Evolutionary conservation across 805 yeast genomes (phyloP).

Genomic region (Kodamaea jinghongensis): DNA sequence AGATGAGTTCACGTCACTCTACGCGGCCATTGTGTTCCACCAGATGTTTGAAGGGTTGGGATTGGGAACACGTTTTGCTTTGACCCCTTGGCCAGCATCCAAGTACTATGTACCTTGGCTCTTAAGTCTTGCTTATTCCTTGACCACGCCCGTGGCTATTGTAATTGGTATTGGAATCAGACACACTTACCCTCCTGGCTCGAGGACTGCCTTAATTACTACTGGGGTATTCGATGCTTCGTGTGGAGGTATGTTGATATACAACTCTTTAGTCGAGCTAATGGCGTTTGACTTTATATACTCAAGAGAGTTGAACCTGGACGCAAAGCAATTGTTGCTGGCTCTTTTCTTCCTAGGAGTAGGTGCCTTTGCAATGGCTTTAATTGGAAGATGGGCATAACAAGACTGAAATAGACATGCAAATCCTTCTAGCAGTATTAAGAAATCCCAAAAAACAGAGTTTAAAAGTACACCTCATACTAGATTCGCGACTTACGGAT

Average conservation of each 20-base stretch:
- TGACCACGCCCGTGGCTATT: constrained; percentile 71
- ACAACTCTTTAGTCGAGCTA: constrained; percentile 74
- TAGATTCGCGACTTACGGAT: too few species aligned
- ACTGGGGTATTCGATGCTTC: constrained; percentile 74
- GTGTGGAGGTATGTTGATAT: constrained; percentile 74
- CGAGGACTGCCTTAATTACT: constrained; percentile 57
- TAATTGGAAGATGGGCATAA: constrained; percentile 35
- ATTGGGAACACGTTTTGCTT: constrained; percentile 29
- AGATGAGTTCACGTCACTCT: constrained; percentile 26
- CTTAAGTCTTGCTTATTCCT: constrained; percentile 24
- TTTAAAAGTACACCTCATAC: too few species aligned
- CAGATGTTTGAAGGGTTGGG: constrained; percentile 36
- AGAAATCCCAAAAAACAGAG: too few species aligned
- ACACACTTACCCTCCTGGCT: constrained; percentile 54
- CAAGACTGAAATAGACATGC: not conserved
- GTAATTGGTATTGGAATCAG: constrained; percentile 80
- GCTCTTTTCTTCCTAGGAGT: constrained; percentile 23
- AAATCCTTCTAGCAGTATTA: too few species aligned
- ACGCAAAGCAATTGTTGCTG: constrained; percentile 18
- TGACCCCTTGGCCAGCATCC: constrained; percentile 24
- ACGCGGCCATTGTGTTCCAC: constrained; percentile 30
- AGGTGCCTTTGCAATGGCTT: constrained; percentile 33
- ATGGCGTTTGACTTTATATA: constrained; percentile 75
- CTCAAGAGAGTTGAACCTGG: constrained; percentile 32
- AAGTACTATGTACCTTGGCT: constrained; percentile 47